Evolutionary conservation across 169 alveolate genomes (phyloP).

Genomic region (Cryptosporidium parvum): DNA sequence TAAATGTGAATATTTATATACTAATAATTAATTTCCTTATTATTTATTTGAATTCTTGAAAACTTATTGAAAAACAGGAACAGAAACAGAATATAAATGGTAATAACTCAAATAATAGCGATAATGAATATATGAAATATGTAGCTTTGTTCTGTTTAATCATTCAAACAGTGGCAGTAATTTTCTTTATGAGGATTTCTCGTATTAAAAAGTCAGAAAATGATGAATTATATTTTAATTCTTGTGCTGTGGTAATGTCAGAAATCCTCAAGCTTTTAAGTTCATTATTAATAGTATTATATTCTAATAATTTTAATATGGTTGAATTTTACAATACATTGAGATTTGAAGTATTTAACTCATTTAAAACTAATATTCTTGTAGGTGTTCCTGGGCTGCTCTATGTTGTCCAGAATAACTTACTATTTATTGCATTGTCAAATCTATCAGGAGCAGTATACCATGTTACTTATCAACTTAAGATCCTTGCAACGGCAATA

Average conservation of each 20-base stretch:
- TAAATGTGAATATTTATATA: background rate
- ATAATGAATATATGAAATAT: constrained; percentile 59
- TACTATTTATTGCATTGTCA: constrained; percentile 81
- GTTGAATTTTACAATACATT: constrained; percentile 4
- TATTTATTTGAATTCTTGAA: background rate
- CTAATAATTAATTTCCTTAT: background rate
- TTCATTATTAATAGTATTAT: constrained; percentile 26
- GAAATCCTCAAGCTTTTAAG: constrained; percentile 37
- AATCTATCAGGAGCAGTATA: constrained; percentile 84
- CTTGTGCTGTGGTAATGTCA: constrained; percentile 72
- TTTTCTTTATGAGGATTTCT: constrained; percentile 60
- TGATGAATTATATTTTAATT: constrained; percentile 37
- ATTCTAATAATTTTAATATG: constrained; percentile 1
- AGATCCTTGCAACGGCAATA: constrained; percentile 84
- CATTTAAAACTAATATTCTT: constrained; percentile 23
- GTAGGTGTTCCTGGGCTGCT: constrained; percentile 84
- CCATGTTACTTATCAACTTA: constrained; percentile 82
- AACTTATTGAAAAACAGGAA: background rate
- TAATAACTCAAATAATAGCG: background rate
- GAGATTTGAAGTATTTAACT: constrained; percentile 34
- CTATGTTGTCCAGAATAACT: constrained; percentile 83
- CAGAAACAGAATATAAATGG: constrained; percentile 7
- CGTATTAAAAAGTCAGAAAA: constrained; percentile 3
- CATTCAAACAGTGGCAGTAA: constrained; percentile 71
- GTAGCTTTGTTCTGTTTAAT: constrained; percentile 53